Conservation (phyloP, 371 early-diverging fungal genomes). For the Rhizopus sp. region DNA sequence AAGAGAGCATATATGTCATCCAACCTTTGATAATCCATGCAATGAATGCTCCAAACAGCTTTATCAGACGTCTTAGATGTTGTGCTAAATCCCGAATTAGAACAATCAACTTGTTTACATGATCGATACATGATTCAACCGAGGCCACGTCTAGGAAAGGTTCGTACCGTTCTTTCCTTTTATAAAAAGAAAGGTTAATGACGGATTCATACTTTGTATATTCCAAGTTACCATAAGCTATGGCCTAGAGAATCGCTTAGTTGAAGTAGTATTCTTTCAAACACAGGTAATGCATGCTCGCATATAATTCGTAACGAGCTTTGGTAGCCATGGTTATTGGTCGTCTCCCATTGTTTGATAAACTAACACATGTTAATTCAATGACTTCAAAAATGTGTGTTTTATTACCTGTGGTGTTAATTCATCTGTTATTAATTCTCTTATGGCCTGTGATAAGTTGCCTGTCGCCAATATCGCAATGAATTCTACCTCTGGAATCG, state of each 20-base stretch:
- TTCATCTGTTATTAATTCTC: constrained; percentile 14
- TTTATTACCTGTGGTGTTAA: constrained; percentile 20
- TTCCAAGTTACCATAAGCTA: constrained; percentile 20
- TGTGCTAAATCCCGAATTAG: constrained; percentile 2
- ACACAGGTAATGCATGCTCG: constrained; percentile 22
- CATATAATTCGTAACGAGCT: constrained; percentile 8
- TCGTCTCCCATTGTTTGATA: constrained; percentile 24
- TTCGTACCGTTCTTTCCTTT: constrained; percentile 23
- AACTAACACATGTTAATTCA: constrained; percentile 2
- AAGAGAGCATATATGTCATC: background rate
- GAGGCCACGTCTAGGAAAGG: constrained; percentile 14
- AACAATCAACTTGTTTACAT: constrained; percentile 4
- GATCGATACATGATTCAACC: constrained; percentile 13
- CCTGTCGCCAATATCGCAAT: constrained; percentile 23
- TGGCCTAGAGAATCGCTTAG: constrained; percentile 19
- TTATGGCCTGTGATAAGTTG: constrained; percentile 10
- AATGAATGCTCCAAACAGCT: constrained; percentile 20
- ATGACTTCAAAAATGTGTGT: background rate
- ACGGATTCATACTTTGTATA: background rate
- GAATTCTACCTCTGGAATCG: constrained; percentile 28
- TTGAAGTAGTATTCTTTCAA: constrained; percentile 21
- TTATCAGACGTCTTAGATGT: constrained; percentile 3
- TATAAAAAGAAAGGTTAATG: background rate
- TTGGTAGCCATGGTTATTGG: constrained; percentile 9
- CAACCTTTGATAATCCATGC: constrained; percentile 24